Base-by-base conservation (phyloP, 2,329 filamentous ascomycete species). In the Penicillium thymicola region DNA sequence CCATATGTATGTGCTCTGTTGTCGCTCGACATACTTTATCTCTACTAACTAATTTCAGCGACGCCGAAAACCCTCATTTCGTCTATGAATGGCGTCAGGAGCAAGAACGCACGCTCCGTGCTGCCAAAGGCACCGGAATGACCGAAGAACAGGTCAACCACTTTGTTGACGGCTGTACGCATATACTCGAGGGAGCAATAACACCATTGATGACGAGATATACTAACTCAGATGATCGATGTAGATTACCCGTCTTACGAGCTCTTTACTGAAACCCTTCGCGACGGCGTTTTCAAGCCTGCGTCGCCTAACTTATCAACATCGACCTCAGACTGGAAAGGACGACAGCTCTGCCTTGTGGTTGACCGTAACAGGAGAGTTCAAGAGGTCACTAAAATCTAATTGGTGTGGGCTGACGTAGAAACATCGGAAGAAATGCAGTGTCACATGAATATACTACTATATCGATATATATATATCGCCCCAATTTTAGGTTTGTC, bases 31-130 rank as follows among this genome's bases (percentile, higher is more conserved):
- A 18, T 28, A 18, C 2, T 38, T 18, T 18, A 4, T 5, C 11
- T 5, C 37, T 14, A 36, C 51, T 60, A 7, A 61, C 21, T 25
- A 28, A 18, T n/a, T 28, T 45, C 44, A 81, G 78, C 54, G 87
- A 96, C 67, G 89, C 92, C 6, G 82, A 89, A 64, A 79, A 94
- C 63, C 80, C 85, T 5, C 78, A 80, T 49, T 92, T 86, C 68
- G 92, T 96, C 51, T 96, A 96, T 67, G 83, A 82, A 59, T 96
- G 92, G 92, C 85, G 92, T 14, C 77, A 86, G 64, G 81, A 96
- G 75, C 90, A 96, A 75, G 92, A 96, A 75, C 82, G 82, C 46
- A 82, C 82, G 57, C 78, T 96, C 65, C 83, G 89, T 25, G 78
- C 78, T 8, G 75, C 80, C 23, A 88, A 83, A 62, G 90, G 89